Evolutionary conservation across 2,329 filamentous ascomycete species (phyloP).

Genomic region (Aspergillus hortae): DNA sequence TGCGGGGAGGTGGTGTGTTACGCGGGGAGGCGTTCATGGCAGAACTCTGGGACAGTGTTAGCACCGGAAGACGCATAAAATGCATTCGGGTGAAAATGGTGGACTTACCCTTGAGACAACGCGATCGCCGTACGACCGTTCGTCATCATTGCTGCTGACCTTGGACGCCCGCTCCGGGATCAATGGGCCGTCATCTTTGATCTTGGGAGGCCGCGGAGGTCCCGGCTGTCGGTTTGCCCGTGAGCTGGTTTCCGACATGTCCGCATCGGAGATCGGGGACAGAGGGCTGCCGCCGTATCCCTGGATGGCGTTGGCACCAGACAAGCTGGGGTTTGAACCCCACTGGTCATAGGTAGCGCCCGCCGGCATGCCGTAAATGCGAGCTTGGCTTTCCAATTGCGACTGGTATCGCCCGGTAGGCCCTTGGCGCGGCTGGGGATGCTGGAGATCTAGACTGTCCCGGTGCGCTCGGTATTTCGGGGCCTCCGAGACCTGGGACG

Average conservation of each 20-base stretch:
- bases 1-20: constrained; percentile 35
- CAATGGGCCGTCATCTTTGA: constrained; percentile 56
- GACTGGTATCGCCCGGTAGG: constrained; percentile 60
- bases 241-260: constrained; percentile 43
- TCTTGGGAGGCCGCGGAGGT: constrained; percentile 52
- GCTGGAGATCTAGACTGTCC: constrained; percentile 61
- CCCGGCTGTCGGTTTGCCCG: constrained; percentile 28
- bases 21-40: constrained; percentile 32
- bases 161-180: constrained; percentile 51
- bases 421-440: constrained; percentile 62
- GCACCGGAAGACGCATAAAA: neutral
- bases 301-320: constrained; percentile 29
- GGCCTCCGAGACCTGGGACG: constrained; percentile 54
- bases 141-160: constrained; percentile 29
- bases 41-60: constrained; percentile 23
- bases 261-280: constrained; percentile 46
- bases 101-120: constrained; percentile 36
- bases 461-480: constrained; percentile 65
- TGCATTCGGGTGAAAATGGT: no score
- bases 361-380: constrained; percentile 41
- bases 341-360: constrained; percentile 39
- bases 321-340: constrained; percentile 42
- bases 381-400: constrained; percentile 59
- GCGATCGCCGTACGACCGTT: constrained; percentile 39
- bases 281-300: constrained; percentile 39